phyloP scores from a whole-genome alignment of 257 asterid species.

The Ocimum tenuiflorum region DNA sequence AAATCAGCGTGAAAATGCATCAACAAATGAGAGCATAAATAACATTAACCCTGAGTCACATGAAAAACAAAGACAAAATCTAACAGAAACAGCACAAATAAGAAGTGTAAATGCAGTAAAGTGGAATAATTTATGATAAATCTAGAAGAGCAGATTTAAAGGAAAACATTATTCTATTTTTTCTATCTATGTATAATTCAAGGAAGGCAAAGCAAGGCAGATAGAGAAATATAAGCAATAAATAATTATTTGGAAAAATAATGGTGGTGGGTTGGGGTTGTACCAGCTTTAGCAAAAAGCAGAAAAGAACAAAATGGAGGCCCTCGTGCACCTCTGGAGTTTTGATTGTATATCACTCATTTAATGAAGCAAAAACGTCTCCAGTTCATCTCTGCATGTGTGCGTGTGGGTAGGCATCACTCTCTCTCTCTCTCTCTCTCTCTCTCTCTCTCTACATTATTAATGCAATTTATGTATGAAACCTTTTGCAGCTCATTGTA shows the following conservation, averaged over 20 bases:
- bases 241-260: conserved; percentile 26
- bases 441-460: conserved; percentile 27
- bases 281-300: conserved; percentile 38
- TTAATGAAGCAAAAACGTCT: conserved; percentile 46
- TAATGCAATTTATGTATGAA: conserved; percentile 18
- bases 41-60: neutral
- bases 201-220: neutral
- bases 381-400: conserved; percentile 46
- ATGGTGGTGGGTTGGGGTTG: conserved; percentile 34
- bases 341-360: conserved; percentile 51
- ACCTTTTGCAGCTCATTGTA: conserved; percentile 38
- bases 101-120: neutral
- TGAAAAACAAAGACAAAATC: neutral
- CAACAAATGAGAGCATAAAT: too few relatives aligned
- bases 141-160: conserved; percentile 20
- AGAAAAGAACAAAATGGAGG: conserved; percentile 62
- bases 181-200: too few relatives aligned
- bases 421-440: conserved; percentile 14
- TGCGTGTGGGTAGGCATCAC: conserved; percentile 66
- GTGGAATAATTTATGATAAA: conserved; percentile 11
- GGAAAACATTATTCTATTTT: conserved; percentile 3
- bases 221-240: conserved; percentile 23
- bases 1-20: too few relatives aligned
- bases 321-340: conserved; percentile 75
- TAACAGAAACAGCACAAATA: neutral